Base-by-base conservation (phyloP, 306 rosid species). In the Sophora flavescens region DNA sequence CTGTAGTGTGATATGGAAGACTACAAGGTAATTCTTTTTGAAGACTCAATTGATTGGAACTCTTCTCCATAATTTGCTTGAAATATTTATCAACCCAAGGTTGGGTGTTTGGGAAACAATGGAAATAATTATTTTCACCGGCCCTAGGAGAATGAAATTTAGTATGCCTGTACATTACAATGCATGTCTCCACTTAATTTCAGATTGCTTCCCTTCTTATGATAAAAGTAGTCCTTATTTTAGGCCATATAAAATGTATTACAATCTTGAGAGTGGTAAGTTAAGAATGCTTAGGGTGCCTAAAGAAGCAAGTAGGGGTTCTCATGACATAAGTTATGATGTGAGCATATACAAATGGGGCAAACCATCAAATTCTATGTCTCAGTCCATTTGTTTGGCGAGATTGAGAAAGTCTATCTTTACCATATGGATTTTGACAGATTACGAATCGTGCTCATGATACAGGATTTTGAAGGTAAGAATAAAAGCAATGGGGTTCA, bases 271-370 rank as follows among this genome's bases (percentile, higher is more conserved):
- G 8, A 26, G 5, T 39, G 78, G 72, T 10, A 9, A 6, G 4
- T 71, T 73, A 53, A 70, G 30, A 6, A 79, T 39, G 9, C 8
- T 63, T 1, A 71, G 15, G 3, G 1, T 79, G 0, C 72, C 82
- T 0, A 63, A 1, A 12, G 66, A 52, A 62, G 82, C 72, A 0
- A 78, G 51, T 5, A 30, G 6, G 4, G 77, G 47, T 2, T 50
- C 16, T 13, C 47, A 51, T 22, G 44, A 12, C 11, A 6, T 3
- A 0, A 39, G 5, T 2, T 39, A 65, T 6, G 1, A 51, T 1
- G 38, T 70, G 65, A 26, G 65, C 1, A 78, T 78, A 6, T 62
- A 62, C 6, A 70, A 52, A 14, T 76, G 81, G 81, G 63, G 48
- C 2, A 54, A 76, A 26, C 2, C 6, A 4, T 15, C 2, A 0